Evolutionary conservation across 352 stramenopile genomes (phyloP), one percentile per base, ranked within the genome.

Genomic region (Thraustochytrium sp.): DNA sequence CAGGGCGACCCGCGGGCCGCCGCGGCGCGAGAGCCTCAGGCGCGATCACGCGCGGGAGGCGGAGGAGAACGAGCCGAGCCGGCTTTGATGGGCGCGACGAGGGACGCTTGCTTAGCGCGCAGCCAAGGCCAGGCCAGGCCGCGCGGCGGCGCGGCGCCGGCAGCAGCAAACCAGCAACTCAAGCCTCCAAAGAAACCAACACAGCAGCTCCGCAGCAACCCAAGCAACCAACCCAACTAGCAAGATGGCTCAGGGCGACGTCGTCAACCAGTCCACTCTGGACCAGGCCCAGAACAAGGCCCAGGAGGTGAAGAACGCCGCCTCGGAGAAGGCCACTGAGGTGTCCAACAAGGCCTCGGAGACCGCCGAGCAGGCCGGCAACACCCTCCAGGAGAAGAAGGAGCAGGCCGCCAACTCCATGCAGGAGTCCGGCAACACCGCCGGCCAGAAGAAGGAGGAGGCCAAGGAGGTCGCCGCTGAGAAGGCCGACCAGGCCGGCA

Each of bases 311-410:
- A 72, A 72, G 59, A 72, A 72, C 59, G 9, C 59, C 59, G 59
- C 59, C 59, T 31, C 13, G 26, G 59, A 72, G 59, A 72, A 72
- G 59, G 59, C 59, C 59, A 72, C 59, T 31, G 59, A 72, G 59
- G 36, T 26, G 26, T 44, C 36, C 13, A 72, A 72, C 59, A 72
- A 72, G 59, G 59, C 26, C 59, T 49, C 36, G 26, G 59, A 72
- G 59, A 72, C 31, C 13, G 59, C 59, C 59, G 54, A 63, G 54
- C 5, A 63, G 59, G 59, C 59, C 59, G 40, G 40, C 36, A 44
- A 72, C 59, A 72, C 59, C 59, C 8, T 49, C 11, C 59, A 72
- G 59, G 59, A 72, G 59, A 72, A 72, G 59, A 72, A 72, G 59
- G 59, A 72, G 59, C 0, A 72, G 59, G 59, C 59, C 34, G 2